Evolutionary conservation across 331 rosid genomes (phyloP).

Genomic region (Malus hybrid): DNA sequence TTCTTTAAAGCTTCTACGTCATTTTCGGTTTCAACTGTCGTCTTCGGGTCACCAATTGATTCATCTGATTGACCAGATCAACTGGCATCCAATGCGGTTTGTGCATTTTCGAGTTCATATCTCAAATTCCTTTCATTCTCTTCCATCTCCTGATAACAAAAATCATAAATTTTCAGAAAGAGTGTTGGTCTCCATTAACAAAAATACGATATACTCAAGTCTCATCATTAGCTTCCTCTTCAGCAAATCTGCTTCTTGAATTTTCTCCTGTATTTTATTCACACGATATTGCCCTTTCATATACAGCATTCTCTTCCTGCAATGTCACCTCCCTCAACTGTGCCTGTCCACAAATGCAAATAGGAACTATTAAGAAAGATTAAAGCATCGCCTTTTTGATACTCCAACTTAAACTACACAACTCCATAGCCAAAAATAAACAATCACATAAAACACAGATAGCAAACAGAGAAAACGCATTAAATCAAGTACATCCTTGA

Average conservation of each 20-base stretch:
- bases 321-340: constrained; percentile 73
- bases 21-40: constrained; percentile 15
- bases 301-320: constrained; percentile 73
- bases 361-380: not conserved
- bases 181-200: not conserved
- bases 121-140: constrained; percentile 50
- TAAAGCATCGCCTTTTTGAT: not conserved
- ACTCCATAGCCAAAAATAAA: not conserved
- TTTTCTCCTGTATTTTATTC: constrained; percentile 63
- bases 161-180: not conserved
- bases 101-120: constrained; percentile 33
- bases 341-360: constrained; percentile 37
- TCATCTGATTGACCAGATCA: constrained; percentile 29
- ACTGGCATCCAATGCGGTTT: constrained; percentile 17
- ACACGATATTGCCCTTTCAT: constrained; percentile 49
- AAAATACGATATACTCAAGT: not conserved
- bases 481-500: too few relatives aligned
- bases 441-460: not conserved
- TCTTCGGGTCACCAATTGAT: constrained; percentile 24
- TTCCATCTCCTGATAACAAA: constrained; percentile 56
- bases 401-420: not conserved
- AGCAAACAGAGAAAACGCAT: too few relatives aligned
- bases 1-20: constrained; percentile 39
- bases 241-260: constrained; percentile 51
- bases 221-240: constrained; percentile 51